Evolutionary conservation across 495 filamentous ascomycete species (phyloP).

Genomic region (Aspergillus wentii): DNA sequence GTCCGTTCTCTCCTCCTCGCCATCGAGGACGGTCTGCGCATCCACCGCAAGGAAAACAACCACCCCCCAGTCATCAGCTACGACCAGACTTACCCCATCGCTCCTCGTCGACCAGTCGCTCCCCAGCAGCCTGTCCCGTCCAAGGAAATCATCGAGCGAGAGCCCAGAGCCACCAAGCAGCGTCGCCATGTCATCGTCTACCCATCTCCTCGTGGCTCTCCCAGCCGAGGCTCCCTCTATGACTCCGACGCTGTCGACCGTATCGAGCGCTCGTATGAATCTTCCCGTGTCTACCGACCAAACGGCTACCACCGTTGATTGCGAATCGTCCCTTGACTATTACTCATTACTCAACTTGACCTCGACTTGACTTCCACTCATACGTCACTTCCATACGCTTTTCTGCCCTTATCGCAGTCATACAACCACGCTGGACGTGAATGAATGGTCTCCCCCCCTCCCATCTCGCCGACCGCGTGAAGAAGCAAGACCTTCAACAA

Average conservation of each 20-base stretch:
- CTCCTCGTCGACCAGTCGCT: slow-evolving; percentile 23
- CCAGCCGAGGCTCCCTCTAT: slow-evolving; percentile 41
- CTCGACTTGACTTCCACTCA: too few species aligned
- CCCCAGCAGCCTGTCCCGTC: slow-evolving; percentile 12
- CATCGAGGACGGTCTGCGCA: slow-evolving; percentile 40
- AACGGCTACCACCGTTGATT: slow-evolving; percentile 30
- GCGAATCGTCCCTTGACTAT: background rate
- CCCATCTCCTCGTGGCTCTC: slow-evolving; percentile 22
- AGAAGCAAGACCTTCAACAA: too few species aligned
- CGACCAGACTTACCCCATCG: slow-evolving; percentile 35
- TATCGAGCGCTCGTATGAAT: slow-evolving; percentile 28
- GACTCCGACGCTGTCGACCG: slow-evolving; percentile 32
- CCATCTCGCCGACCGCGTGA: too few species aligned
- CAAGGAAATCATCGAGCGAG: slow-evolving; percentile 35
- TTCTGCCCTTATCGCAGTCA: too few species aligned
- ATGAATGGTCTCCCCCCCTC: too few species aligned
- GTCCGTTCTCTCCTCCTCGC: slow-evolving; percentile 43
- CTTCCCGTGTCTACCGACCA: slow-evolving; percentile 23
- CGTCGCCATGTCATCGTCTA: slow-evolving; percentile 34
- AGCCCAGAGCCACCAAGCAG: slow-evolving; percentile 19
- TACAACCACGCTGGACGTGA: too few species aligned
- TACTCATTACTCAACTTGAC: too few species aligned
- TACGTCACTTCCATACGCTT: too few species aligned
- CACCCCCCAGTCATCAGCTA: slow-evolving; percentile 30
- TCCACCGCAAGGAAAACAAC: slow-evolving; percentile 20